Conservation (phyloP, 1,284 basidiomycete genomes). For the Grifola frondosa region DNA sequence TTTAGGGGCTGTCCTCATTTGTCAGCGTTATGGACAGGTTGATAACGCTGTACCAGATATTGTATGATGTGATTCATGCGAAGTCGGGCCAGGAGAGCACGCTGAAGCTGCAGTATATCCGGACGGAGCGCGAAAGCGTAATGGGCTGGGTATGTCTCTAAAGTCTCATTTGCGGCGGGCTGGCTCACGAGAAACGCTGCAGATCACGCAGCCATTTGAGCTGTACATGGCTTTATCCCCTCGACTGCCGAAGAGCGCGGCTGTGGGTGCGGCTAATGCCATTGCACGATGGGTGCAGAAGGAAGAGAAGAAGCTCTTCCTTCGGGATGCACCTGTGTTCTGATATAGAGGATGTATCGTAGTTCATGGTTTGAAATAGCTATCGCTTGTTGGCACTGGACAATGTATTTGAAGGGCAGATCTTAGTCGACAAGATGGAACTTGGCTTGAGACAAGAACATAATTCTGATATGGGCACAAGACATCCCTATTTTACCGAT, state of each 20-base stretch:
- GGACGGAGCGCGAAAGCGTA: conserved; percentile 82
- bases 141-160: conserved; percentile 77
- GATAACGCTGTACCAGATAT: conserved; percentile 78
- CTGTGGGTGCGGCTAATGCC: conserved; percentile 83
- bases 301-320: conserved; percentile 80
- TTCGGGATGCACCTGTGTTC: conserved; percentile 87
- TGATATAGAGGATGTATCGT: too few relatives aligned
- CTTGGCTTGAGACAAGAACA: too few relatives aligned
- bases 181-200: conserved; percentile 2
- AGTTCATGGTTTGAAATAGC: too few relatives aligned
- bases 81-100: conserved; percentile 76
- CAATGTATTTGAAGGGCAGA: not conserved
- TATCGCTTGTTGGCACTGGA: not conserved
- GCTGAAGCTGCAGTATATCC: conserved; percentile 81
- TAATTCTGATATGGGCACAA: not conserved
- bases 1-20: not conserved
- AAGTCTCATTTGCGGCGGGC: not conserved
- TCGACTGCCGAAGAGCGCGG: conserved; percentile 80
- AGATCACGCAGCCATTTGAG: conserved; percentile 94
- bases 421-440: too few relatives aligned
- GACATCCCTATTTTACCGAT: too few relatives aligned
- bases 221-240: conserved; percentile 86
- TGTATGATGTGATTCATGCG: conserved; percentile 85
- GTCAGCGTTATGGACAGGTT: conserved; percentile 44
- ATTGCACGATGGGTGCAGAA: conserved; percentile 89